phyloP scores from a whole-genome alignment of 202 grass and related monocot species.

The Setaria viridis region DNA sequence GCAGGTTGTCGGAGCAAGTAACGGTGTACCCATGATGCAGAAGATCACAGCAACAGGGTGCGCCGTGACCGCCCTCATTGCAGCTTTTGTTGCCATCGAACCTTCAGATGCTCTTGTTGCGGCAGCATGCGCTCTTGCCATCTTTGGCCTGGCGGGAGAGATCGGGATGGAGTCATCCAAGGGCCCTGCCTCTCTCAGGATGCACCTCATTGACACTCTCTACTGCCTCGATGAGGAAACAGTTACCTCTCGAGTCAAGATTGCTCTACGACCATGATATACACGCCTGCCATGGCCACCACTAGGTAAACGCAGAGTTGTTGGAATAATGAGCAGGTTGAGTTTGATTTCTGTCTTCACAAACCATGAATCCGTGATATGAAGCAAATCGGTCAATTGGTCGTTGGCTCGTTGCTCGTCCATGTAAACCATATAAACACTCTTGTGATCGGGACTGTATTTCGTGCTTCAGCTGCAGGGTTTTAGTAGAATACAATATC shows the following conservation, averaged over 20 bases:
- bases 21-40: slow-evolving; percentile 88
- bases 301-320: background rate
- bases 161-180: slow-evolving; percentile 69
- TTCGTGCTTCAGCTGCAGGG: background rate
- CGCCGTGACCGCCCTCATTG: slow-evolving; percentile 70
- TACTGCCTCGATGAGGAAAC: slow-evolving; percentile 57
- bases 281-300: background rate
- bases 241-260: slow-evolving; percentile 48
- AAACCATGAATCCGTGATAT: background rate
- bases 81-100: slow-evolving; percentile 79
- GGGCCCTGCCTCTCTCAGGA: slow-evolving; percentile 75
- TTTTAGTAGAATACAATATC: background rate
- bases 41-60: slow-evolving; percentile 78
- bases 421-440: background rate
- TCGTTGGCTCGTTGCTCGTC: background rate
- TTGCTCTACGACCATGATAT: slow-evolving; percentile 29
- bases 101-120: slow-evolving; percentile 56
- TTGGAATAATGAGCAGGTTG: background rate
- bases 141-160: slow-evolving; percentile 80
- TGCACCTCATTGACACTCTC: slow-evolving; percentile 82
- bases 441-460: background rate
- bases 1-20: slow-evolving; percentile 48
- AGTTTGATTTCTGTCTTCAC: background rate
- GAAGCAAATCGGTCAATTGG: background rate
- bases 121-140: slow-evolving; percentile 62